These are phyloP conservation scores for Psilocybe cubensis DNA, from an alignment of 768 basidiomycete species.

Conservation along the genomic window DNA sequence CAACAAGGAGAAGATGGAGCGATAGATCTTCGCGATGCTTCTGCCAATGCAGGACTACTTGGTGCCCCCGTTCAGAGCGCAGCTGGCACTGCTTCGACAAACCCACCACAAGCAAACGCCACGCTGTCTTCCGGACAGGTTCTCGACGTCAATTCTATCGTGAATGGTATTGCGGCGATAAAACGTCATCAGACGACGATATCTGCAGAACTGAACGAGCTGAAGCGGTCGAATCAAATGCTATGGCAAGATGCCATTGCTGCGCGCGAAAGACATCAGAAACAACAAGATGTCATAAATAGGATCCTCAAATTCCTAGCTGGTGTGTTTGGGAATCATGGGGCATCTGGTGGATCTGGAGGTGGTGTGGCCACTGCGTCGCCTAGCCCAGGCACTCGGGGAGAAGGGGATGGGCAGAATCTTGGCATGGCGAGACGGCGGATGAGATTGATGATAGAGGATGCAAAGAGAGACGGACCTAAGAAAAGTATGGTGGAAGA, in stretches of 20 bases:
- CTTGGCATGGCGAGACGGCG: conserved; percentile 14
- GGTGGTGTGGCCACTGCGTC: conserved; percentile 18
- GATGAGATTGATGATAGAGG: conserved; percentile 70
- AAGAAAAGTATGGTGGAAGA: conserved; percentile 33
- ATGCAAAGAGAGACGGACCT: conserved; percentile 42
- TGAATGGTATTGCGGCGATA: conserved; percentile 83
- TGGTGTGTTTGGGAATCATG: conserved; percentile 77
- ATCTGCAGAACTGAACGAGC: conserved; percentile 82
- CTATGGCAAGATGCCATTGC: conserved; percentile 92
- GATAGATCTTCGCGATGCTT: conserved; percentile 36
- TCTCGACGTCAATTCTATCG: conserved; percentile 77
- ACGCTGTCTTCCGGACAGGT: conserved; percentile 50
- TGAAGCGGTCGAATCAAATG: conserved; percentile 85
- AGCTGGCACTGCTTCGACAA: neutral
- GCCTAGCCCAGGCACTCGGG: neutral
- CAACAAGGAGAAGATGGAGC: conserved; percentile 39
- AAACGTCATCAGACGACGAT: conserved; percentile 94
- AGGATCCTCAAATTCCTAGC: conserved; percentile 94
- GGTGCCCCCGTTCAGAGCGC: conserved; percentile 8
- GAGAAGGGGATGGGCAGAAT: neutral
- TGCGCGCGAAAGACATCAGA: conserved; percentile 80
- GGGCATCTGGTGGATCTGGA: conserved; percentile 40
- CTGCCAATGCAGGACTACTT: conserved; percentile 9
- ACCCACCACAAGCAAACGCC: conserved; percentile 17
- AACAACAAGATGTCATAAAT: conserved; percentile 96